Evolutionary conservation across 768 basidiomycete genomes (phyloP), one percentile per base, ranked within the genome.

Genomic region (Cantharellus anzutake): DNA sequence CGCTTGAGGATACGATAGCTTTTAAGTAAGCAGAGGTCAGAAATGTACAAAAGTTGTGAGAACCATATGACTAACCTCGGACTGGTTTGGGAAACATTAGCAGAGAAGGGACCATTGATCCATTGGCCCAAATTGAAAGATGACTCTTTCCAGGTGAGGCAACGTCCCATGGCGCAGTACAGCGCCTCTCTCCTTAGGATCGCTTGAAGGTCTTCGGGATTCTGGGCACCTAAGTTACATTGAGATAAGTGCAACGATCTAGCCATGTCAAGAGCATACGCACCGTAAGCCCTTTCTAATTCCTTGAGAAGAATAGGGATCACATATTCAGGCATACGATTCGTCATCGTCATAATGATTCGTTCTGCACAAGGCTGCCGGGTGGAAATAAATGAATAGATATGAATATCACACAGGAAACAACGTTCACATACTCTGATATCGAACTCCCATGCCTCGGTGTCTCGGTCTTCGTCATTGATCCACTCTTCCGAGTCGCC

Each of bases 401-500:
- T 57, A 51, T 48, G 2, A 11, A 7, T 58, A 3, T n/a, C 38
- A 35, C 2, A 42, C 41, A 20, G 61, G 34, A 61, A 60, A 48
- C 51, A n/a, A 40, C 5, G 3, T 5, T 29, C 39, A 61, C 83
- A 38, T 66, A 94, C 92, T 63, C 94, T 77, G 61, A 96, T 80
- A 65, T 94, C 90, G 66, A 79, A 97, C 65, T 92, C 84, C 92
- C 93, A 97, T 60, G 86, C 81, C 42, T 93, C 91, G 50, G 81
- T 86, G 63, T 91, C 90, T 63, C 82, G 83, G 61, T 90, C 89
- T 70, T 97, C 91, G 5, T 80, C 70, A 61, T 89, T 87, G 5
- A 94, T 79, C 89, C 91, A 99, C 65, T 93, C 88, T 73, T 99
- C 94, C 0, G 93, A 91, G 67, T 93, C 89, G 14, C 77, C 76